These are phyloP conservation scores for Phytophthora kernoviae DNA, from an alignment of 352 stramenopile species.

Conservation along the genomic window DNA sequence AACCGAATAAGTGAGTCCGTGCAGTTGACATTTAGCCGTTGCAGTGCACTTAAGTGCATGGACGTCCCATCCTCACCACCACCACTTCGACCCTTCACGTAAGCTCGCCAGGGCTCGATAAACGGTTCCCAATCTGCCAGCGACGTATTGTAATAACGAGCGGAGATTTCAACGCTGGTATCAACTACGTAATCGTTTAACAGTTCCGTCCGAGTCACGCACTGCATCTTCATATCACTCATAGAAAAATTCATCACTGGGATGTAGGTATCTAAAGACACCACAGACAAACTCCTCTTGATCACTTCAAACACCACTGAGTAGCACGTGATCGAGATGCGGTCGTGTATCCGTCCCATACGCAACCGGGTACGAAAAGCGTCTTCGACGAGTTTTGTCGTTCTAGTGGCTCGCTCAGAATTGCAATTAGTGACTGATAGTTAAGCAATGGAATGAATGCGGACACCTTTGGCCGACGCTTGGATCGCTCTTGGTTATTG, in stretches of 20 bases:
- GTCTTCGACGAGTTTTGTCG: conserved; percentile 44
- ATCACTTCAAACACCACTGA: conserved; percentile 90
- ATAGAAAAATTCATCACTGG: conserved; percentile 90
- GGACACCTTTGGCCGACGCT: conserved; percentile 49
- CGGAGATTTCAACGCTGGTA: conserved; percentile 80
- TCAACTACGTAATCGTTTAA: conserved; percentile 66
- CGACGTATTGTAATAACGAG: conserved; percentile 89
- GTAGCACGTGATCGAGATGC: conserved; percentile 68
- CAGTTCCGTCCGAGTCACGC: conserved; percentile 74
- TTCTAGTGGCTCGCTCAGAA: conserved; percentile 51
- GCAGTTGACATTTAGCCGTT: conserved; percentile 88
- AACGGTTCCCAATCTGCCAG: conserved; percentile 90
- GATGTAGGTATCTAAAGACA: conserved; percentile 90
- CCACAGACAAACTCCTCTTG: conserved; percentile 86
- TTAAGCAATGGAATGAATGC: conserved; percentile 66
- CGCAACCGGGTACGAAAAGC: conserved; percentile 70
- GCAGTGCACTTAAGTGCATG: conserved; percentile 81
- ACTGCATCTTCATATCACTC: conserved; percentile 82
- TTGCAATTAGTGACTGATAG: conserved; percentile 74
- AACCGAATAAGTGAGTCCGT: conserved; percentile 84
- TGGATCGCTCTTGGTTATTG: conserved; percentile 39
- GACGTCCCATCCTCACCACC: conserved; percentile 59
- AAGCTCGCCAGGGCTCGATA: conserved; percentile 83
- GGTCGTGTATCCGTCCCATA: conserved; percentile 76
- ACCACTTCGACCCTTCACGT: conserved; percentile 67